phyloP scores from a whole-genome alignment of 306 rosid species.

The Gastrolobium bilobum region DNA sequence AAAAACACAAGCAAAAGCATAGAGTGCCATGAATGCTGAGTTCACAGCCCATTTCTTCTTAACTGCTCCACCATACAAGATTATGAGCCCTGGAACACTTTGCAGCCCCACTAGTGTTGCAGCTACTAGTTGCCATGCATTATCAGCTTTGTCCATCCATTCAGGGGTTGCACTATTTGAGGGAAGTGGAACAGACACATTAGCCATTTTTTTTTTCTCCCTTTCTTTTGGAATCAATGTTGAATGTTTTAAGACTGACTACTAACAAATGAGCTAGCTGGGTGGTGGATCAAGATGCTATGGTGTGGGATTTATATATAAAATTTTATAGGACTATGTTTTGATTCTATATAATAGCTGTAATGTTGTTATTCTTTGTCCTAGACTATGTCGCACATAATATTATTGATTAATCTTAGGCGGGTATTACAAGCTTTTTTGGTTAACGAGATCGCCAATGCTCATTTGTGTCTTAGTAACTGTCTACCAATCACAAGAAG shows the following conservation, averaged over 20 bases:
- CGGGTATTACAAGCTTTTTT: constrained; percentile 37
- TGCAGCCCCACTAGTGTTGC: constrained; percentile 59
- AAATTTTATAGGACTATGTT: constrained; percentile 6
- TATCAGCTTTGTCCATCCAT: constrained; percentile 61
- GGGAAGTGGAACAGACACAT: constrained; percentile 21
- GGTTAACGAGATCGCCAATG: constrained; percentile 33
- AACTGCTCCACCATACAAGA: constrained; percentile 63
- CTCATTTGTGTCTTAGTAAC: background rate
- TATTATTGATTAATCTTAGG: constrained; percentile 7
- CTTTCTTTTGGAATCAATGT: background rate
- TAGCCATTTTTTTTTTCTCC: background rate
- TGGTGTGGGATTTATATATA: constrained; percentile 28
- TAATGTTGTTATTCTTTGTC: background rate
- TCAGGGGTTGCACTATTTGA: constrained; percentile 50
- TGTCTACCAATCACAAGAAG: constrained; percentile 30
- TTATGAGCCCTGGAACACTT: constrained; percentile 60
- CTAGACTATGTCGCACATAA: constrained; percentile 40
- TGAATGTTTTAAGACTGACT: background rate
- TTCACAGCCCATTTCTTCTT: constrained; percentile 71
- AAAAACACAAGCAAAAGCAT: constrained; percentile 62
- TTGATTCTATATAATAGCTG: constrained; percentile 50
- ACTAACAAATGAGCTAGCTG: background rate
- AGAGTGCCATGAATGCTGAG: constrained; percentile 63
- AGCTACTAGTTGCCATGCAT: constrained; percentile 59
- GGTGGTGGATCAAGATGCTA: background rate